Evolutionary conservation across 1,139 yeast genomes (phyloP), one percentile per base, ranked within the genome.

Genomic region (Taphrina flavorubra): DNA sequence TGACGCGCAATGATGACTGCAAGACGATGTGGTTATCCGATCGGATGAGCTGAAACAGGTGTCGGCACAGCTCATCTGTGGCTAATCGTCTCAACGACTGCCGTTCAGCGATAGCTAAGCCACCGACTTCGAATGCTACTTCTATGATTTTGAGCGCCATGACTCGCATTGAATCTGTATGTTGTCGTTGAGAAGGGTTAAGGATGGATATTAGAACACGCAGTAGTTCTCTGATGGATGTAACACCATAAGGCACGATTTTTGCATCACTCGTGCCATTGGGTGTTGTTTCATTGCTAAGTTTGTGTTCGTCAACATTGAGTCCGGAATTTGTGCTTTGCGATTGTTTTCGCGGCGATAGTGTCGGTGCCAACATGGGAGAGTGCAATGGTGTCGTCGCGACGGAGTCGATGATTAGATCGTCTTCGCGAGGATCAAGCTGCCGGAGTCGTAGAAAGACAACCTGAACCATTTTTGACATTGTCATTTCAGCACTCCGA

Each of bases 401-500:
- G 20, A 70, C 42, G 34, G 62, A 58, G 16, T 37, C 18, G 16
- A 47, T n/a, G 2, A 16, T 62, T 37, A 39, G 42, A 16, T 65
- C 69, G 42, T 68, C 70, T 6, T 42, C 47, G 1, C n/a, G 31
- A 6, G 60, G 55, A 25, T 46, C 59, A 5, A 69, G 46, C 16
- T 79, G 78, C 66, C 82, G 82, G 66, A 92, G 79, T 72, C 86
- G 86, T 40, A 82, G 78, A 77, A 92, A 94, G 10, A 92, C 83
- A 66, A 86, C 82, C 55, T 87, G 84, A 0, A 94, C 87, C 67
- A 92, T 86, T 6, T 87, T 81, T 51, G 84, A 81, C 84, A 92
- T 85, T 0, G 97, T 86, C 82, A 89, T 85, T 75, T 94, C 98
- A 0, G 98, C 98, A 0, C 96, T 89, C 71, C 89, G 85, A 75